Base-by-base conservation (phyloP, 2,329 filamentous ascomycete species). In the Lecanoromycetidae sp. region DNA sequence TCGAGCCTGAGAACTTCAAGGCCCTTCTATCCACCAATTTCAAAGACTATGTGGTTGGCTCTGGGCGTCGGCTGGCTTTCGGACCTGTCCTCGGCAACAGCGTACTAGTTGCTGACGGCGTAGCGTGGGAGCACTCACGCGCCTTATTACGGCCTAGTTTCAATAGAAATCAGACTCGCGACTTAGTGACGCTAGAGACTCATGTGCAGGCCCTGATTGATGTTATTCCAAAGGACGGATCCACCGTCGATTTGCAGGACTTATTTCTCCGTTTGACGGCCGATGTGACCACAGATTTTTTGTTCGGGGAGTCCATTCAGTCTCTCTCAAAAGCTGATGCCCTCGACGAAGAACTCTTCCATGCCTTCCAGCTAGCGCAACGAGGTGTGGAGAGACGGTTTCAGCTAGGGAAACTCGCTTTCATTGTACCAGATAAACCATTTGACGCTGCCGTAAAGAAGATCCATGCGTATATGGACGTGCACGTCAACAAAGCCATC, bases 231-330 rank as follows among this genome's bases (percentile, higher is more conserved):
- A 58, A 58, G 0, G 64, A 75, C 48, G 71, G 79, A 38, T 61
- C 66, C 2, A 70, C 68, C 0, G 69, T 83, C 9, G 75, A 84
- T 55, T 63, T 84, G 23, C 75, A 77, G 55, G 69, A 73, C 8
- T 61, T 81, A 8, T 79, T 83, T 57, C 82, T 82, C 56, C 70
- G 72, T 44, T 69, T 82, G 57, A 81, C 79, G 0, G 67, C 84
- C 13, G 80, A 84, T 51, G 74, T 76, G 0, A 76, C 79, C 0
- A 83, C 79, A 0, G 77, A 80, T 37, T 82, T 84, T 53, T 63
- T 84, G 4, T 79, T 84, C 38, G 80, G 81, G 4, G 66, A 76
- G 38, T 75, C 70, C 43, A 69, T 71, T 2, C 62, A 69, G 51
- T 69, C 68, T 12, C 56, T 75, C 32, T 61, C 38, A 27, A 12